phyloP scores from a whole-genome alignment of 2,329 filamentous ascomycete genomes.

The Aurifilum marmelostoma region DNA sequence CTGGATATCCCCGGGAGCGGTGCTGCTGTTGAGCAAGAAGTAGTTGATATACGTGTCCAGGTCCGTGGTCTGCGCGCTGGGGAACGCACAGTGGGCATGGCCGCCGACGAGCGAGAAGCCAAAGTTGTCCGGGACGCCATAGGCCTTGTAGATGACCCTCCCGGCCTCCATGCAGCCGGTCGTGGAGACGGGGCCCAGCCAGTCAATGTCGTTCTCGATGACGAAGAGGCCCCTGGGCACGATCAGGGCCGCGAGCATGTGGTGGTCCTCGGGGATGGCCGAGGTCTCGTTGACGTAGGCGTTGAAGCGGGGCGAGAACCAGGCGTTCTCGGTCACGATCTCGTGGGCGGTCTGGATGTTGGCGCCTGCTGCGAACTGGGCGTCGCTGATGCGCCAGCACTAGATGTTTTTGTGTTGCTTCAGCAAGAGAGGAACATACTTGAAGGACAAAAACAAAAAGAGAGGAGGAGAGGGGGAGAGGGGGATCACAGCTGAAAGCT shows the following conservation, averaged over 20 bases:
- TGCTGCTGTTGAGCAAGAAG: conserved; percentile 49
- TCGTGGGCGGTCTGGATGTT: conserved; percentile 64
- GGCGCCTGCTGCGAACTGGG: conserved; percentile 53
- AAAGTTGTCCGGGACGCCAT: conserved; percentile 58
- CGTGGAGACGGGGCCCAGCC: conserved; percentile 60
- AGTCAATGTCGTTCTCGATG: conserved; percentile 63
- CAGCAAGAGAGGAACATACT: no score
- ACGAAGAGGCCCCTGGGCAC: conserved; percentile 59
- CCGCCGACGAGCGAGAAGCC: conserved; percentile 59
- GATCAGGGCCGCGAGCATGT: conserved; percentile 59
- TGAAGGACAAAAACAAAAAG: no score
- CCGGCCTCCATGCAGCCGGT: conserved; percentile 62
- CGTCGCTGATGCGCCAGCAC: conserved; percentile 61
- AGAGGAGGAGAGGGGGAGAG: no score
- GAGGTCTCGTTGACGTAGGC: conserved; percentile 50
- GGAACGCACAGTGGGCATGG: conserved; percentile 61
- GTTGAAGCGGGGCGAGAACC: conserved; percentile 63
- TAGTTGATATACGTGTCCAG: conserved; percentile 59
- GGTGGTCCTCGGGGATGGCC: conserved; percentile 59
- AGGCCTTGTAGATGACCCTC: conserved; percentile 56
- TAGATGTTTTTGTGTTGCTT: not conserved
- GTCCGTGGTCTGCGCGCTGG: conserved; percentile 53
- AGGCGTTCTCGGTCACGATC: conserved; percentile 62
- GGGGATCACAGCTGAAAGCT: no score
- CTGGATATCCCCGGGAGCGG: conserved; percentile 41